These are phyloP conservation scores for Berkeleyomyces basicola DNA, from an alignment of 2,329 filamentous ascomycete genomes.

Conservation along the genomic window DNA sequence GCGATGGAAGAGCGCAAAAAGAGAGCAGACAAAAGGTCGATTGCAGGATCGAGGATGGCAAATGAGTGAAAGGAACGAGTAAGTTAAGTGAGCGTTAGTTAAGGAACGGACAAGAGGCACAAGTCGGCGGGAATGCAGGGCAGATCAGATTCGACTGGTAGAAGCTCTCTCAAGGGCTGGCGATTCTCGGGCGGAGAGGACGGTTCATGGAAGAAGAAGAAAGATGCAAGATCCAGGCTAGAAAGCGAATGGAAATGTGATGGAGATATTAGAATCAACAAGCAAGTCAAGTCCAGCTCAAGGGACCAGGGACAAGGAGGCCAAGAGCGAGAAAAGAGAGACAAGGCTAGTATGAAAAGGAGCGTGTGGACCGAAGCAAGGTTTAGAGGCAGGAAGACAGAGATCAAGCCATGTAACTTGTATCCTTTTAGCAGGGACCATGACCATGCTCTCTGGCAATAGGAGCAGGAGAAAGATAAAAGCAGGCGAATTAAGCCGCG, in stretches of 20 bases:
- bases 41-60: too few relatives aligned
- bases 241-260: background rate
- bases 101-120: background rate
- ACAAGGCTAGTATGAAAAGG: background rate
- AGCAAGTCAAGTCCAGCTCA: background rate
- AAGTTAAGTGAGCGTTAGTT: too few relatives aligned
- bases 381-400: background rate
- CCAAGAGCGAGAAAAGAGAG: background rate
- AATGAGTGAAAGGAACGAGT: too few relatives aligned
- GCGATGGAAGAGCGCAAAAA: too few relatives aligned
- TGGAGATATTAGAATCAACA: slow-evolving; percentile 1
- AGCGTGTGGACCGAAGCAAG: background rate
- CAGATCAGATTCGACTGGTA: background rate
- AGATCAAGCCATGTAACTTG: background rate
- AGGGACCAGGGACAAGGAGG: background rate
- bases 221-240: background rate
- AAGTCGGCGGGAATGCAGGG: background rate
- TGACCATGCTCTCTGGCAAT: background rate
- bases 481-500: background rate
- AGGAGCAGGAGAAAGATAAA: background rate
- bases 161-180: background rate
- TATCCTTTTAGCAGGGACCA: background rate
- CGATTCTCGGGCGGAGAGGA: background rate
- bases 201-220: background rate
- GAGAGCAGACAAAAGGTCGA: too few relatives aligned